A percentile compares a stretch with the other conserved stretches of the same genome.
phyloP scores from a whole-genome alignment of 225 moss, liverwort and hornwort genomes.

The Anthoceros angustus region DNA sequence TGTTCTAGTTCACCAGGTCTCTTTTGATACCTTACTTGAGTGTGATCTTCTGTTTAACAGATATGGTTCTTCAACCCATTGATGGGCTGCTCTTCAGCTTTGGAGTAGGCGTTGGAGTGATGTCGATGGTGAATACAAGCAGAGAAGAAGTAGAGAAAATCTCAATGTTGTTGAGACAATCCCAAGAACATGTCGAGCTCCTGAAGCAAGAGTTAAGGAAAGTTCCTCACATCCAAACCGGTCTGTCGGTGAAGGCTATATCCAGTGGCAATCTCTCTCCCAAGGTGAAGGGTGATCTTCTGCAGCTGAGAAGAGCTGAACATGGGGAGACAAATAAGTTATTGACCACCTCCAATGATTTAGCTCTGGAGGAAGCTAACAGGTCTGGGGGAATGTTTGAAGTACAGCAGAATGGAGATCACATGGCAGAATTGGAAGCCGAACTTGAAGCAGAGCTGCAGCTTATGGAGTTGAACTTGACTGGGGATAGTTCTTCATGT shows the following conservation, averaged over 20 bases:
- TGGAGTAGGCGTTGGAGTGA: conserved; percentile 68
- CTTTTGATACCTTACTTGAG: not conserved
- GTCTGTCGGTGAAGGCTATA: not conserved
- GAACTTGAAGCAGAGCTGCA: conserved; percentile 56
- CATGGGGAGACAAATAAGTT: not conserved
- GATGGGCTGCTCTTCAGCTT: conserved; percentile 74
- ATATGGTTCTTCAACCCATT: conserved; percentile 33
- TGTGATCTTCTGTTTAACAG: conserved; percentile 22
- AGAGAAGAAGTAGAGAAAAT: conserved; percentile 41
- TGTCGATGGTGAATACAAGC: conserved; percentile 27
- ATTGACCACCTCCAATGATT: not conserved
- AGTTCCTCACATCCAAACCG: not conserved
- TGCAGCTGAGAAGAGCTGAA: not conserved
- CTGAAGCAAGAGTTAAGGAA: conserved; percentile 6
- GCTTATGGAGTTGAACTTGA: conserved; percentile 19
- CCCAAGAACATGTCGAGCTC: conserved; percentile 27
- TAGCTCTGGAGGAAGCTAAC: not conserved
- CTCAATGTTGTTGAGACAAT: conserved; percentile 29
- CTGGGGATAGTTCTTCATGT: conserved; percentile 24
- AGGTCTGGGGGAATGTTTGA: conserved; percentile 1
- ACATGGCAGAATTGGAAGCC: conserved; percentile 50
- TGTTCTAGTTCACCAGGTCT: not conserved
- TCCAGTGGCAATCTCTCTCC: not conserved
- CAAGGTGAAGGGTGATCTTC: not conserved
- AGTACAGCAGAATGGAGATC: conserved; percentile 21